These are phyloP conservation scores for Trichoderma harzianum DNA, from an alignment of 2,329 filamentous ascomycete genomes.

Conservation along the genomic window DNA sequence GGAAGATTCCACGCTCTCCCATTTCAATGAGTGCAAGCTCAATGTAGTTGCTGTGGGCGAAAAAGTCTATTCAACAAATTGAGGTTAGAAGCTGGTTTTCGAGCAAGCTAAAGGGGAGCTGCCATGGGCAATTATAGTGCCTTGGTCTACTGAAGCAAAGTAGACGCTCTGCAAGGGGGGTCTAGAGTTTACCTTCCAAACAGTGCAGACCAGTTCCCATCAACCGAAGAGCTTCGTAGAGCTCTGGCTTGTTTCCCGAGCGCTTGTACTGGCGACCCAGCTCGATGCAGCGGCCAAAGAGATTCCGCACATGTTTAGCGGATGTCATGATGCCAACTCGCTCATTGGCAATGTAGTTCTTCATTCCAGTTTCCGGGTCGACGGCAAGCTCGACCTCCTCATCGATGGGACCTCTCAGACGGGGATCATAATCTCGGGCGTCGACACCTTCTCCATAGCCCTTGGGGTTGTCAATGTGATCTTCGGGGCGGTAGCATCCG, in stretches of 20 bases:
- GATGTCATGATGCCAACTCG: constrained; percentile 75
- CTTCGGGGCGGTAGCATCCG: constrained; percentile 78
- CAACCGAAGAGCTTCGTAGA: constrained; percentile 81
- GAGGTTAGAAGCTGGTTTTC: neutral
- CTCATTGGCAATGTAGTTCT: constrained; percentile 94
- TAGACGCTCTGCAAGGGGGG: neutral
- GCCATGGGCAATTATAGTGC: neutral
- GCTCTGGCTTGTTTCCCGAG: constrained; percentile 61
- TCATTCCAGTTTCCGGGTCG: constrained; percentile 73
- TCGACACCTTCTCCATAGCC: constrained; percentile 90
- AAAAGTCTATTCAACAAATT: constrained; percentile 59
- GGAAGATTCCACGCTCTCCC: constrained; percentile 77
- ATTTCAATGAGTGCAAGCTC: constrained; percentile 86
- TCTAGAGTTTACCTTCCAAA: constrained; percentile 59
- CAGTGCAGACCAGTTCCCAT: constrained; percentile 88
- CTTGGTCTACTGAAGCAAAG: neutral
- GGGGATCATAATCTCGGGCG: constrained; percentile 74
- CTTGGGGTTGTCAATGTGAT: constrained; percentile 72
- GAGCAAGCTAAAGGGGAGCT: neutral
- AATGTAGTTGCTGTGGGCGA: constrained; percentile 89
- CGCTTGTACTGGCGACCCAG: constrained; percentile 69
- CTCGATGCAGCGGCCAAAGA: constrained; percentile 72
- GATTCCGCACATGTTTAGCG: constrained; percentile 68
- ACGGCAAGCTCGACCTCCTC: constrained; percentile 75
- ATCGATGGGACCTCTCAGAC: constrained; percentile 78